Conservation (phyloP, 2,329 filamentous ascomycete genomes). For the Aspergillaceae sp. region DNA sequence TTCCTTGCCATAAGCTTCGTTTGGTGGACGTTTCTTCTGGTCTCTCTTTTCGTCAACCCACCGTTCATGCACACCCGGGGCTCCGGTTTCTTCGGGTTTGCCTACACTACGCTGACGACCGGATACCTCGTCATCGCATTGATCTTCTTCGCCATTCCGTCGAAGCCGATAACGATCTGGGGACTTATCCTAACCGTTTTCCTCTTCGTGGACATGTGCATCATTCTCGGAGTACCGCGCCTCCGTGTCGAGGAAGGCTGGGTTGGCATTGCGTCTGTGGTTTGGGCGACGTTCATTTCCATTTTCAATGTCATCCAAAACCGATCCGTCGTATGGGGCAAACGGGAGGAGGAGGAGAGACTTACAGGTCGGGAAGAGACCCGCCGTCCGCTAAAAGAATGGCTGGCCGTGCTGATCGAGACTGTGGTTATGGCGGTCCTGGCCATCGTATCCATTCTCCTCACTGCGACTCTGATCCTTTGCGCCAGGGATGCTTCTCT, state of each 20-base stretch:
- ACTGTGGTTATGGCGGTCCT: slow-evolving; percentile 64
- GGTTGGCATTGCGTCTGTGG: slow-evolving; percentile 76
- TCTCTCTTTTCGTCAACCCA: slow-evolving; percentile 83
- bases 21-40: slow-evolving; percentile 91
- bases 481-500: slow-evolving; percentile 72
- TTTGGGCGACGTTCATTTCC: slow-evolving; percentile 73
- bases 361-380: slow-evolving; percentile 84
- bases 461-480: slow-evolving; percentile 71
- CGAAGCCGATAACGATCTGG: slow-evolving; percentile 66
- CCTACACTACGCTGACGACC: slow-evolving; percentile 69
- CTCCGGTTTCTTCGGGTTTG: slow-evolving; percentile 85
- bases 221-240: slow-evolving; percentile 66
- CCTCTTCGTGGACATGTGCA: slow-evolving; percentile 64
- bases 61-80: slow-evolving; percentile 78
- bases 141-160: slow-evolving; percentile 81
- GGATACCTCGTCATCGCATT: slow-evolving; percentile 67
- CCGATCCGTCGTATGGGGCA: slow-evolving; percentile 80
- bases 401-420: slow-evolving; percentile 69
- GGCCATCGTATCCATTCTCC: slow-evolving; percentile 59
- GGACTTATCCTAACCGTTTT: slow-evolving; percentile 59
- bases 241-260: slow-evolving; percentile 79
- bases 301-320: slow-evolving; percentile 73
- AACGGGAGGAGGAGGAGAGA: slow-evolving; percentile 83
- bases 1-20: slow-evolving; percentile 68
- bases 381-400: slow-evolving; percentile 71